Base-by-base conservation (phyloP, 2,329 filamentous ascomycete genomes). In the Sporothrix pallida region DNA sequence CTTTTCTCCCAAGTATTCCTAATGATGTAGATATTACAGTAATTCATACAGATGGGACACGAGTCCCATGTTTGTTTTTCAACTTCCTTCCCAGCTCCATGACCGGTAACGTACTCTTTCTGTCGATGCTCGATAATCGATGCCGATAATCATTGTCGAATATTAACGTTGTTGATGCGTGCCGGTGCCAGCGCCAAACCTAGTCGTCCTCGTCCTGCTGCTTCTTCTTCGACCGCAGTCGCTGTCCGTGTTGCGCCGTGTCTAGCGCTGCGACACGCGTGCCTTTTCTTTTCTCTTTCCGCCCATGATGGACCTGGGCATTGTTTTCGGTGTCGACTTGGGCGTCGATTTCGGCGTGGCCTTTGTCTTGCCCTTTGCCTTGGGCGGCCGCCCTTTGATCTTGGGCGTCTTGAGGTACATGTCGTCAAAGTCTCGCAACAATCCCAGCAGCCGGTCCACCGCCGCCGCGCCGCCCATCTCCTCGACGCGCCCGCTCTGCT, bases 401-500 rank as follows among this genome's bases (percentile, higher is more conserved):
- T 68, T 74, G 8, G 70, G 26, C 58, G 44, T 52, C 37, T 74
- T 72, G 23, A 76, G 42, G 52, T 74, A 71, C 15, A n/a, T 63
- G n/a, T 76, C 75, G 65, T 76, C 76, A 54, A 77, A 77, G 1
- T 74, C 76, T 67, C 56, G 23, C 2, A 77, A 70, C 70, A 73
- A 5, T 10, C 5, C 63, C 70, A 78, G 54, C n/a, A 78, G 70
- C 6, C 72, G 73, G 23, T 63, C 56, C n/a, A 75, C 75, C 1
- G 74, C 74, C 17, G 60, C 72, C 31, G 62, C 72, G 46, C 77
- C 77, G 42, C 77, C 77, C 74, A 78, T 60, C 58, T 76, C 76
- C 0, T 58, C 72, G 20, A 76, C 75, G 15, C 76, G 72, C 12
- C 74, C 73, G 48, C 46, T 72, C 31, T 65, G 72, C 58, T 75